Evolutionary conservation across 1,139 yeast species (phyloP).

Genomic region (Zhuliangozyma parablackwelliae): DNA sequence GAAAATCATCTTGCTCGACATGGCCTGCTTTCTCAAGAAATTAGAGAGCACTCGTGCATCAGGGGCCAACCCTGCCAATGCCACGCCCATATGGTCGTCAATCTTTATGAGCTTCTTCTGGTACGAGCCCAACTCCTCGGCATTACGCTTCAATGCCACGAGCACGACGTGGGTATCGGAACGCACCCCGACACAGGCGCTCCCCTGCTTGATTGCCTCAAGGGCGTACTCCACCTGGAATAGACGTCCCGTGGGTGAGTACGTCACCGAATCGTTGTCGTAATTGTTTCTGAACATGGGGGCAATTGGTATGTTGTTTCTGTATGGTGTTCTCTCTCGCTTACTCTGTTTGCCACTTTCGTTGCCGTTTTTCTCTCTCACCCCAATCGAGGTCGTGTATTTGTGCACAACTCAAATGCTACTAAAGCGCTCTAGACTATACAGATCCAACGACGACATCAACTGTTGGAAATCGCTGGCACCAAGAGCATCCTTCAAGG

Average conservation of each 20-base stretch:
- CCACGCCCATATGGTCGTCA: slow-evolving; percentile 91
- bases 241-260: slow-evolving; percentile 94
- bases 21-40: slow-evolving; percentile 85
- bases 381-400: background rate
- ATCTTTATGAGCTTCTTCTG: slow-evolving; percentile 90
- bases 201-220: slow-evolving; percentile 97
- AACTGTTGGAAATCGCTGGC: slow-evolving; percentile 24
- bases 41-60: slow-evolving; percentile 93
- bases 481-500: slow-evolving; percentile 17
- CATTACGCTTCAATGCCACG: slow-evolving; percentile 91
- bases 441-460: slow-evolving; percentile 25
- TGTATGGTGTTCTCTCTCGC: no score
- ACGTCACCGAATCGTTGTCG: slow-evolving; percentile 96
- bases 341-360: no score
- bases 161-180: slow-evolving; percentile 84
- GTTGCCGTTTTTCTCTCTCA: no score
- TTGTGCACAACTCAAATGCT: background rate
- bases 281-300: slow-evolving; percentile 86
- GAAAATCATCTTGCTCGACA: slow-evolving; percentile 80
- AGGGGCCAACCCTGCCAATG: slow-evolving; percentile 96
- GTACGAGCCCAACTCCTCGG: slow-evolving; percentile 94
- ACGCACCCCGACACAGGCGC: slow-evolving; percentile 92
- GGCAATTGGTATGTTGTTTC: no score
- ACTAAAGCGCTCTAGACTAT: slow-evolving; percentile 28
- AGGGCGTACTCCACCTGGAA: slow-evolving; percentile 95